These are phyloP conservation scores for Climacium dendroides DNA, from an alignment of 225 moss, liverwort and hornwort species.

Conservation along the genomic window DNA sequence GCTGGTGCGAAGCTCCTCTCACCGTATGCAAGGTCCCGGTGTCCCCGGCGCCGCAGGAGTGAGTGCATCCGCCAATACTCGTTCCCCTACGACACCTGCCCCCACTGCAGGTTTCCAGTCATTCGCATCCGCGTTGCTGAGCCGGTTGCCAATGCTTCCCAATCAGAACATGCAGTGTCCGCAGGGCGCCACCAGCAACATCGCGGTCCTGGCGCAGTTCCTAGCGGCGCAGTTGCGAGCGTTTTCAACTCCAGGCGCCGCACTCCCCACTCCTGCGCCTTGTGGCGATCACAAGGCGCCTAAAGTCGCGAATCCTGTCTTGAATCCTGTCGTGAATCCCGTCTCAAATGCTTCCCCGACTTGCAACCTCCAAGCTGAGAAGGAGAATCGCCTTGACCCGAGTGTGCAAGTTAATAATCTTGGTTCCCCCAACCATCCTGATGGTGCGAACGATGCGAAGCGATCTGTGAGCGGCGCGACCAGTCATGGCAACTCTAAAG, in stretches of 20 bases:
- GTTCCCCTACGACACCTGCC: not conserved
- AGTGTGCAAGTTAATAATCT: not conserved
- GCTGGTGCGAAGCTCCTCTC: conserved; percentile 58
- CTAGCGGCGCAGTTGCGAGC: conserved; percentile 70
- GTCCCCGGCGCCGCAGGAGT: not conserved
- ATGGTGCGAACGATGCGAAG: conserved; percentile 2
- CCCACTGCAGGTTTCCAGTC: conserved; percentile 45
- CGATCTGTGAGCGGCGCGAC: conserved; percentile 16
- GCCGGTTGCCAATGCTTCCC: conserved; percentile 45
- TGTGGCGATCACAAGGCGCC: not conserved
- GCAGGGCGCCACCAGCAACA: conserved; percentile 37
- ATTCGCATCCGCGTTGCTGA: conserved; percentile 48
- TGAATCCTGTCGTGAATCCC: not conserved
- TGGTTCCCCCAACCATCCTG: conserved; percentile 9
- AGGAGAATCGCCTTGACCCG: not conserved
- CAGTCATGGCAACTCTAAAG: conserved; percentile 27
- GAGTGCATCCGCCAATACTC: not conserved
- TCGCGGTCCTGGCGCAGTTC: conserved; percentile 71
- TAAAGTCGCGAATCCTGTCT: not conserved
- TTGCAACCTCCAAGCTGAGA: not conserved
- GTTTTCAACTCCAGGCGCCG: not conserved
- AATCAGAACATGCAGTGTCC: conserved; percentile 25
- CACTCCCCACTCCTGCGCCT: not conserved
- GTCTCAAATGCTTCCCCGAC: not conserved
- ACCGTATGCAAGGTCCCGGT: not conserved